Evolutionary conservation across 2,329 filamentous ascomycete genomes (phyloP).

Genomic region (Colletotrichum viniferum): DNA sequence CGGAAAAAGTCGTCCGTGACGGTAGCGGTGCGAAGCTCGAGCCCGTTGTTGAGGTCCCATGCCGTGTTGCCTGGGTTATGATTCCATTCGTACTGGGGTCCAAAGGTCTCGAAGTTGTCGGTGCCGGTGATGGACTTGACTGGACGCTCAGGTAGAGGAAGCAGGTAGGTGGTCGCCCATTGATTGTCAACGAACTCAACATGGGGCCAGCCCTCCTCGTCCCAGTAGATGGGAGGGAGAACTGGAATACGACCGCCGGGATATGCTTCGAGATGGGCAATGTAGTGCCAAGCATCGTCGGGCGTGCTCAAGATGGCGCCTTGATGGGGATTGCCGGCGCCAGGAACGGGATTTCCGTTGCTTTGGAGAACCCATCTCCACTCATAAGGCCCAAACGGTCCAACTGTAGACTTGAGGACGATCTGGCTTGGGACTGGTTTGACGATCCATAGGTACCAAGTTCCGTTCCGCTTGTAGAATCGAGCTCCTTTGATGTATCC

Average conservation of each 20-base stretch:
- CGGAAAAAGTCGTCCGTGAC: neutral
- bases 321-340: neutral
- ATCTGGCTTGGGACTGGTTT: neutral
- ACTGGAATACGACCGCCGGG: neutral
- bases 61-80: neutral
- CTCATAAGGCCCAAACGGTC: neutral
- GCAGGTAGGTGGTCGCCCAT: neutral
- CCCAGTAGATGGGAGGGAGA: neutral
- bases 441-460: neutral
- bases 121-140: neutral
- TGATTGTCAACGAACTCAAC: neutral
- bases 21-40: neutral
- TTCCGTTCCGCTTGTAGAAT: neutral
- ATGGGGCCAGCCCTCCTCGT: neutral
- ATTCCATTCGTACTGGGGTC: neutral
- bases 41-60: fast-evolving
- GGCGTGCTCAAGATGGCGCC: neutral
- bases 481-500: neutral
- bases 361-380: neutral
- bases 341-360: neutral
- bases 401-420: neutral
- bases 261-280: neutral
- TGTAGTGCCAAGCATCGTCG: neutral
- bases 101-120: neutral
- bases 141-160: neutral